Percentiles rank a stretch among this genome's conserved stretches.
phyloP scores from a whole-genome alignment of 148 eudicot species.

The Rhododendron ovatum region DNA sequence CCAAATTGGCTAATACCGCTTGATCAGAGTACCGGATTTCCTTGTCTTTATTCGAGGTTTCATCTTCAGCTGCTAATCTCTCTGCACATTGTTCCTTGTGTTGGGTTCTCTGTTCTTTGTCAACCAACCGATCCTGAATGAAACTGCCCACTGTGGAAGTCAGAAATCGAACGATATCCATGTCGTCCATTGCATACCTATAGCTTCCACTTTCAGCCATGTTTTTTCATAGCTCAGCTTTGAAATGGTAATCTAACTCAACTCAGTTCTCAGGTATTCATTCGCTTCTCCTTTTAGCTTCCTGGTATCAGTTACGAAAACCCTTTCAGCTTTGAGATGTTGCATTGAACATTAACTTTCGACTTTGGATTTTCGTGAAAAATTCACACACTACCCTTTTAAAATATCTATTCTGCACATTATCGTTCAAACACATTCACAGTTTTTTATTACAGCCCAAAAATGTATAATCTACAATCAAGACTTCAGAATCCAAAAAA shows the following conservation, averaged over 20 bases:
- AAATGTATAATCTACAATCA: background rate
- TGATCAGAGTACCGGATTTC: constrained; percentile 57
- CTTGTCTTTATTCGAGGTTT: constrained; percentile 20
- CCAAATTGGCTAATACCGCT: constrained; percentile 53
- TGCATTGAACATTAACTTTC: background rate
- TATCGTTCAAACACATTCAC: background rate
- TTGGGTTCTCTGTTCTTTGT: constrained; percentile 34
- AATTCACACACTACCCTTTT: background rate
- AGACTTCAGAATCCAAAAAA: background rate
- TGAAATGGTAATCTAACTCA: background rate
- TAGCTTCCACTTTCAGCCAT: constrained; percentile 37
- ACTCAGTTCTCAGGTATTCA: background rate
- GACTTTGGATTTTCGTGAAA: background rate
- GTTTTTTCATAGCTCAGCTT: background rate
- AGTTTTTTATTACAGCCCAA: background rate
- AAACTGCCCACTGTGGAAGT: constrained; percentile 37
- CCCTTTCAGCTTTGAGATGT: background rate
- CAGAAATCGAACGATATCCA: constrained; percentile 29
- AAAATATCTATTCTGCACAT: background rate
- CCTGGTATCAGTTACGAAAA: background rate
- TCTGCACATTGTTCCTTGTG: constrained; percentile 55
- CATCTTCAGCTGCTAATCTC: constrained; percentile 50
- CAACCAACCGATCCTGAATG: constrained; percentile 39
- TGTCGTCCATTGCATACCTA: constrained; percentile 34
- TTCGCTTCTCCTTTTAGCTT: background rate